Conservation (phyloP, 148 eudicot species). For the Gaultheria prostrata region DNA sequence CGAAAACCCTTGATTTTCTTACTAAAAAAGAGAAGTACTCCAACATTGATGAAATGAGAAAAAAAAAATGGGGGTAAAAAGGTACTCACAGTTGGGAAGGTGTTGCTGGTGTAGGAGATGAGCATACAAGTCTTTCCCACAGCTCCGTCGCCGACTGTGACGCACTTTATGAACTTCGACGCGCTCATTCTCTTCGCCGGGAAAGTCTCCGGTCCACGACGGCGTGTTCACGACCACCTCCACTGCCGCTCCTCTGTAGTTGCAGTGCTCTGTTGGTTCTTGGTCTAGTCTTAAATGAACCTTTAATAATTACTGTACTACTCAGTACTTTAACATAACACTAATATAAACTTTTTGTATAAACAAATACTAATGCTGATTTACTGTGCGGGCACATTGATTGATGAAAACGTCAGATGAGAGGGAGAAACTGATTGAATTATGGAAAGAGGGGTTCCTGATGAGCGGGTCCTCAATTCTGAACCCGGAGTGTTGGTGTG, state of each 20-base stretch:
- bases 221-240: not conserved
- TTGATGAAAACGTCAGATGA: not conserved
- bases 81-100: conserved; percentile 40
- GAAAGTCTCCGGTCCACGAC: not conserved
- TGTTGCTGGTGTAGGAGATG: conserved; percentile 48
- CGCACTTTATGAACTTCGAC: conserved; percentile 48
- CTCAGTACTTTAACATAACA: not conserved
- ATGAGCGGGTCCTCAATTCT: too few relatives aligned
- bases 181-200: conserved; percentile 28
- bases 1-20: not conserved
- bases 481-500: too few relatives aligned
- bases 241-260: not conserved
- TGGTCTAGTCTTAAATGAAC: not conserved
- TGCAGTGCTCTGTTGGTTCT: not conserved
- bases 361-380: not conserved
- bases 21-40: not conserved
- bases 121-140: conserved; percentile 55
- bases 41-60: not conserved
- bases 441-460: too few relatives aligned
- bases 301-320: too few relatives aligned
- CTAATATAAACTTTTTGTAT: not conserved
- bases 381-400: not conserved
- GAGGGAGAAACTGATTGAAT: not conserved
- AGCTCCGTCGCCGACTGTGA: conserved; percentile 51
- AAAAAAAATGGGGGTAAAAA: not conserved